These are phyloP conservation scores for Scheffersomyces lignosus DNA, from an alignment of 805 yeast species.

Conservation along the genomic window DNA sequence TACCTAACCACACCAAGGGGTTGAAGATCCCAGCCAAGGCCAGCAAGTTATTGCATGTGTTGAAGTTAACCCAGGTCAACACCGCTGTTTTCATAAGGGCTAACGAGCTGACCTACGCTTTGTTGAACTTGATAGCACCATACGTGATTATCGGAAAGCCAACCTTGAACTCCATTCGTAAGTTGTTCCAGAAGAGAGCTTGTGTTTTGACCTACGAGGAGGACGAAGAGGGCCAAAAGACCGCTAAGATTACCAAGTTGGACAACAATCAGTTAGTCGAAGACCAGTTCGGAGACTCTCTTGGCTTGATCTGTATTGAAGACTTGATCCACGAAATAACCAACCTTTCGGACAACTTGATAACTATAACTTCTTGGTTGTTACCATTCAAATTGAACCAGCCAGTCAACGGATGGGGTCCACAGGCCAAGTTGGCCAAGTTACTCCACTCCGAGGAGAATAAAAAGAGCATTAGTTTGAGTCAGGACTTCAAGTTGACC, in stretches of 20 bases:
- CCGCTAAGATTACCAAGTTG: constrained; percentile 33
- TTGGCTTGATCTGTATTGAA: constrained; percentile 76
- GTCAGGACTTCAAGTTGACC: constrained; percentile 62
- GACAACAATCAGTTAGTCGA: constrained; percentile 78
- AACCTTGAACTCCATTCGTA: constrained; percentile 69
- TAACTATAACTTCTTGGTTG: constrained; percentile 58
- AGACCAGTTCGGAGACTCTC: constrained; percentile 57
- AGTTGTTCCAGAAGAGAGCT: constrained; percentile 76
- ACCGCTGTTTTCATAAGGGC: constrained; percentile 73
- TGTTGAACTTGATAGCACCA: constrained; percentile 68
- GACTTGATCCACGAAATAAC: constrained; percentile 74
- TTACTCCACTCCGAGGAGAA: constrained; percentile 55
- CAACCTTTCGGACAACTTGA: constrained; percentile 64
- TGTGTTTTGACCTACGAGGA: constrained; percentile 41
- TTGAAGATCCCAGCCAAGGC: constrained; percentile 68
- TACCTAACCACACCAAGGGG: constrained; percentile 58
- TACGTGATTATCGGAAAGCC: constrained; percentile 75
- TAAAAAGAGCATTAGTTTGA: constrained; percentile 51
- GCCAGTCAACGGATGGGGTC: constrained; percentile 74
- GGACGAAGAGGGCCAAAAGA: constrained; percentile 15
- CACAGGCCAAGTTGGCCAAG: constrained; percentile 67
- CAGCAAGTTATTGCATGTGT: constrained; percentile 53
- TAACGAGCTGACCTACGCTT: constrained; percentile 58
- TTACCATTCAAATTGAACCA: constrained; percentile 68
- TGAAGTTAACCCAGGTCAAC: constrained; percentile 60